Base-by-base conservation (phyloP, 164 flowering plant species). In the Amborella trichopoda region DNA sequence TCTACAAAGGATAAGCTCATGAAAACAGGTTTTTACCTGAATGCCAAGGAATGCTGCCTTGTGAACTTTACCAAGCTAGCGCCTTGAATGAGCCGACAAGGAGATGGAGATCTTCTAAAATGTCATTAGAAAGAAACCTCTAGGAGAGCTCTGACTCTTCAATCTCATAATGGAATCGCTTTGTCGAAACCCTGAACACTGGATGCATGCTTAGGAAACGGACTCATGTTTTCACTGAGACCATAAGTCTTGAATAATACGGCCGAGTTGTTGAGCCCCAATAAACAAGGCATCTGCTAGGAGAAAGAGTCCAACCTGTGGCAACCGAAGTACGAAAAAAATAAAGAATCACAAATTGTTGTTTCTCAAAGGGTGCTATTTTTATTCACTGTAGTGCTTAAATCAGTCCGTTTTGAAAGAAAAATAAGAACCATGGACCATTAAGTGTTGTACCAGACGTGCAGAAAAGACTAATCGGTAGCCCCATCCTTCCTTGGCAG, bases 401-500 rank as follows among this genome's bases (percentile, higher is more conserved):
- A 19, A 28, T 16, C 11, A 10, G 5, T 30, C 13, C 34, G 13
- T 30, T 30, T 6, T 6, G 9, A 6, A 13, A 30, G 13, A 16
- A n/a, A 16, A 18, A 0, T 13, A 44, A 22, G 28, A 9, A 23
- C 10, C 24, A n/a, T 11, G 11, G 17, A 8, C 26, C 18, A 13
- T 41, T 20, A 24, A 11, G 4, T 36, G 17, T 40, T 46, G 55
- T 80, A 91, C 99, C 90, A 91, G 52, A 48, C 96, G 87, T 12
- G 80, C 95, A 58, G 99, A 72, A 68, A 68, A 87, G 36, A 77
- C 60, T 40, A 87, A 53, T 51, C 88, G 69, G 48, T 84, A 87
- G 28, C 71, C 66, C 95, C 83, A 78, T 50, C 96, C 95, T 75
- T 91, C 95, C 63, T 69, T 91, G 32, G 88, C 79, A 50, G 86